These are phyloP conservation scores for Astrothelium macrocarpum DNA, from an alignment of 495 filamentous ascomycete species.

Conservation along the genomic window DNA sequence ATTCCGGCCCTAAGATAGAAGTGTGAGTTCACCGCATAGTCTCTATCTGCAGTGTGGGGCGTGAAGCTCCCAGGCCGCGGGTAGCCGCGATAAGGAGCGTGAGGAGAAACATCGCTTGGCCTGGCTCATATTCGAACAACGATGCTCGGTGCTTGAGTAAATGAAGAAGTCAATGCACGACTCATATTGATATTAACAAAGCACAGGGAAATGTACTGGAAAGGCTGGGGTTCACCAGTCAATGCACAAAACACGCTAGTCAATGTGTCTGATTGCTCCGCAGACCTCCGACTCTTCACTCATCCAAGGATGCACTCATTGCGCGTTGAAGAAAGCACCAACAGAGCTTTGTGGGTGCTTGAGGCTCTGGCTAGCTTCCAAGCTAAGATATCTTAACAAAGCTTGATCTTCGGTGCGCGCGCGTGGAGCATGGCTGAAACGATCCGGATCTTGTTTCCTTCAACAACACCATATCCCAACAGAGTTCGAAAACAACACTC, in stretches of 20 bases:
- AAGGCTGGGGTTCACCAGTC: too few relatives aligned
- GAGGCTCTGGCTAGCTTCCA: background rate
- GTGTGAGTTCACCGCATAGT: background rate
- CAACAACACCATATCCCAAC: background rate
- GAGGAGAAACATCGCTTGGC: background rate
- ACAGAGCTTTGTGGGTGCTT: background rate
- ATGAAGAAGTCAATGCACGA: background rate
- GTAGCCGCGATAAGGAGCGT: background rate
- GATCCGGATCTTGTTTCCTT: constrained; percentile 1
- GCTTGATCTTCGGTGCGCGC: background rate
- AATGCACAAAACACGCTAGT: background rate
- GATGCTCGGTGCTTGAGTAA: background rate
- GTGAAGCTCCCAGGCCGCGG: background rate
- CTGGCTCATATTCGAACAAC: background rate
- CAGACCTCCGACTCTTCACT: background rate
- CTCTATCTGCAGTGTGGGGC: background rate
- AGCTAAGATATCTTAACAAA: background rate
- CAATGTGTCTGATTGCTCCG: background rate
- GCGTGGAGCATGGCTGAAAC: background rate
- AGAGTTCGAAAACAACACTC: background rate
- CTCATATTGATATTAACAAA: background rate
- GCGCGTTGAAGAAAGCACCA: background rate
- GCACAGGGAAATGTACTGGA: background rate
- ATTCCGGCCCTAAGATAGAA: background rate
- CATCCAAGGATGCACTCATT: background rate